Evolutionary conservation across 805 yeast genomes (phyloP).

Genomic region (Candida easanensis): DNA sequence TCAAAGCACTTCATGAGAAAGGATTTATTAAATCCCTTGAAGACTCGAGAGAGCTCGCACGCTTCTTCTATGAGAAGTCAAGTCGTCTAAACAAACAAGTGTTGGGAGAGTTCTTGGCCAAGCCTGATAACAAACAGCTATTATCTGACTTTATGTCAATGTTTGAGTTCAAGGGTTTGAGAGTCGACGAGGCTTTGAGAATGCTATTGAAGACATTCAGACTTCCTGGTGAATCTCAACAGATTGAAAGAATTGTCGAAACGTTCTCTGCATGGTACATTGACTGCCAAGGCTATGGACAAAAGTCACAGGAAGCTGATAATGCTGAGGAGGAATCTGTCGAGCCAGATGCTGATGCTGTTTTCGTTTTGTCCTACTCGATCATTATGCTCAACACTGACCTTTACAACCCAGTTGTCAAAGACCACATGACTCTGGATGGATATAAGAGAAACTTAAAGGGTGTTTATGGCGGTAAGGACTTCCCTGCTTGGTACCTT

Average conservation of each 20-base stretch:
- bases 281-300: slow-evolving; percentile 45
- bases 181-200: slow-evolving; percentile 94
- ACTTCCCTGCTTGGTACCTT: slow-evolving; percentile 84
- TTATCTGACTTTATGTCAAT: slow-evolving; percentile 61
- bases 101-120: slow-evolving; percentile 83
- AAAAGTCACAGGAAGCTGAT: background rate
- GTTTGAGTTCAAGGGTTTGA: slow-evolving; percentile 70
- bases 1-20: slow-evolving; percentile 57
- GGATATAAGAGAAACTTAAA: slow-evolving; percentile 77
- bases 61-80: slow-evolving; percentile 73
- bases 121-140: slow-evolving; percentile 60
- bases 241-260: slow-evolving; percentile 89
- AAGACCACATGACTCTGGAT: slow-evolving; percentile 84
- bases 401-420: slow-evolving; percentile 87
- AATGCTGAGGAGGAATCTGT: slow-evolving; percentile 44
- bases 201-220: slow-evolving; percentile 78
- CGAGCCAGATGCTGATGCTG: slow-evolving; percentile 79
- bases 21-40: slow-evolving; percentile 55
- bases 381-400: slow-evolving; percentile 94
- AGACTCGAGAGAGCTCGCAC: slow-evolving; percentile 65
- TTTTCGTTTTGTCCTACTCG: slow-evolving; percentile 86
- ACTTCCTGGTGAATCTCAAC: slow-evolving; percentile 96
- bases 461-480: slow-evolving; percentile 72
- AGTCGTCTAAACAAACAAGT: slow-evolving; percentile 83
- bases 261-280: slow-evolving; percentile 81